A percentile compares a stretch with the other conserved stretches of the same genome.
Conservation (phyloP, 1,284 basidiomycete genomes). For the Puccinia horiana region DNA sequence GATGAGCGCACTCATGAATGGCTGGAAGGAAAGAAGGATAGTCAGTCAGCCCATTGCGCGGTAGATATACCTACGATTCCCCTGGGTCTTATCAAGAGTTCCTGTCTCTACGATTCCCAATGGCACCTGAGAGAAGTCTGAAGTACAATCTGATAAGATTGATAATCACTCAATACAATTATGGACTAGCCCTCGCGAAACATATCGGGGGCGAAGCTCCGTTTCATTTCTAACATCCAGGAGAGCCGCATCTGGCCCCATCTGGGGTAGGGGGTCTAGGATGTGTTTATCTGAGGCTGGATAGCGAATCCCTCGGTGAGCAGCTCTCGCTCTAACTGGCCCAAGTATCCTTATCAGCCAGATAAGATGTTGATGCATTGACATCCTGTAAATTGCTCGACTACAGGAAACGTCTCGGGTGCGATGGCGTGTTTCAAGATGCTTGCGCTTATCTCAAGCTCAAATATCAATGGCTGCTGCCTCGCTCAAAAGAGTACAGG, state of each 20-base stretch:
- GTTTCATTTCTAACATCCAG: not conserved
- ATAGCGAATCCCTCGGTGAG: no score
- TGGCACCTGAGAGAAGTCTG: not conserved
- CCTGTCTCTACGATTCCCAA: not conserved
- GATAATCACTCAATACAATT: not conserved
- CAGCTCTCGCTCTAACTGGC: conserved; percentile 1
- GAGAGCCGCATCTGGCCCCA: not conserved
- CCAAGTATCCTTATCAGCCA: not conserved
- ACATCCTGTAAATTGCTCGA: not conserved
- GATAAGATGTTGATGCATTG: not conserved
- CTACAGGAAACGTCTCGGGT: not conserved
- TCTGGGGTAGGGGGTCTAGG: not conserved
- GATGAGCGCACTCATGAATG: not conserved
- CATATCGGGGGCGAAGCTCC: not conserved
- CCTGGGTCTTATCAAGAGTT: not conserved
- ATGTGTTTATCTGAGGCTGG: not conserved
- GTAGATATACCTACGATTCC: not conserved
- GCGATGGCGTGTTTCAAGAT: not conserved
- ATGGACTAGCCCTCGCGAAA: not conserved
- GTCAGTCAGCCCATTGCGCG: not conserved
- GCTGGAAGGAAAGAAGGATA: not conserved
- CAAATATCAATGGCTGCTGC: no score
- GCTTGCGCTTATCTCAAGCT: not conserved
- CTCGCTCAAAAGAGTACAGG: no score
- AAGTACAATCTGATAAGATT: conserved; percentile 13